Evolutionary conservation across 2,329 filamentous ascomycete genomes (phyloP).

Genomic region (Fusarium abutilonis): DNA sequence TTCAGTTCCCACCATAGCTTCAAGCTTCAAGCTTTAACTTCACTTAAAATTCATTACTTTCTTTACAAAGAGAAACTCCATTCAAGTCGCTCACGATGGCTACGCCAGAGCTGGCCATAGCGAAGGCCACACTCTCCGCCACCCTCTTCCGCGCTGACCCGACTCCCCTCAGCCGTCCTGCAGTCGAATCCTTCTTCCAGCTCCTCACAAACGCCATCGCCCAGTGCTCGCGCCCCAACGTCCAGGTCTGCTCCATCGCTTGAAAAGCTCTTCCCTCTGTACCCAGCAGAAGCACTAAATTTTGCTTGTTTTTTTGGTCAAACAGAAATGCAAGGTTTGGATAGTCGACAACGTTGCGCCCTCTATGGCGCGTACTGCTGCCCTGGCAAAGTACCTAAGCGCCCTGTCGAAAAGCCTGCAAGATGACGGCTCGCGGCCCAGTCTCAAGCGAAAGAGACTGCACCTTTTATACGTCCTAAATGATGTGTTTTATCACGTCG

Average conservation of each 20-base stretch:
- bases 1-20: slow-evolving; percentile 32
- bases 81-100: slow-evolving; percentile 59
- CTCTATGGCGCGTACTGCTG: slow-evolving; percentile 71
- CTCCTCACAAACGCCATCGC: slow-evolving; percentile 71
- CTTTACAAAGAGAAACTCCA: not conserved
- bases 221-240: slow-evolving; percentile 81
- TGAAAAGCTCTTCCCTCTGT: slow-evolving; percentile 42
- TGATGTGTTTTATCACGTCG: slow-evolving; percentile 78
- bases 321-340: slow-evolving; percentile 89
- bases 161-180: slow-evolving; percentile 71
- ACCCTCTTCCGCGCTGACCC: slow-evolving; percentile 79
- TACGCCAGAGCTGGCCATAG: slow-evolving; percentile 77
- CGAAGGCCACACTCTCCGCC: slow-evolving; percentile 80
- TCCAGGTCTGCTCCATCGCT: slow-evolving; percentile 79
- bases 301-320: slow-evolving; percentile 43
- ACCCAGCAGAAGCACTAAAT: slow-evolving; percentile 45
- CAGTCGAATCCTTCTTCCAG: slow-evolving; percentile 75
- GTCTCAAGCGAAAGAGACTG: slow-evolving; percentile 73
- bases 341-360: slow-evolving; percentile 76
- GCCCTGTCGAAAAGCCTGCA: slow-evolving; percentile 66
- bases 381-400: slow-evolving; percentile 79
- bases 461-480: slow-evolving; percentile 82
- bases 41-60: slow-evolving; percentile 8
- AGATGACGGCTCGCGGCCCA: slow-evolving; percentile 55
- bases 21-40: slow-evolving; percentile 18